Conservation (phyloP, 1,284 basidiomycete genomes). For the Microbotryomycetes sp. region DNA sequence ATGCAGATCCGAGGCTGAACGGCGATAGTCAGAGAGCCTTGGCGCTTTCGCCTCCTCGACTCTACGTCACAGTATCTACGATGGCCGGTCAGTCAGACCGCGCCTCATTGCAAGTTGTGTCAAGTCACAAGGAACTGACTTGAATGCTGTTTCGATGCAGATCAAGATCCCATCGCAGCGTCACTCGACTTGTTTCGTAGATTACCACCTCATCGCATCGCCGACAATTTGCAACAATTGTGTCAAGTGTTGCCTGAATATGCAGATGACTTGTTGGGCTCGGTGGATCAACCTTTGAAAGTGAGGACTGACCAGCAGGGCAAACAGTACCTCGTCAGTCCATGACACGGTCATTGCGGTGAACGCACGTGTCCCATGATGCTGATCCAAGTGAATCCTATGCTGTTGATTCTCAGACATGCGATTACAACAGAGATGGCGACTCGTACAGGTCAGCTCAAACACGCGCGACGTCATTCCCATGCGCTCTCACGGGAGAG, state of each 20-base stretch:
- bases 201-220: conserved; percentile 83
- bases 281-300: conserved; percentile 89
- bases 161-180: conserved; percentile 44
- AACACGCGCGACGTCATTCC: background rate
- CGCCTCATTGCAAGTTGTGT: too few species aligned
- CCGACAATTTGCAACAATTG: conserved; percentile 78
- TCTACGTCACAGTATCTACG: too few species aligned
- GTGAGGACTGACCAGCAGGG: conserved; percentile 72
- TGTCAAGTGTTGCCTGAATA: conserved; percentile 59
- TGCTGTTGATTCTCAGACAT: conserved; percentile 10
- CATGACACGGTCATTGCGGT: background rate
- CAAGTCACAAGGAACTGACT: too few species aligned
- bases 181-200: conserved; percentile 95
- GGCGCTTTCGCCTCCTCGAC: too few species aligned
- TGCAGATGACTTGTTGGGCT: conserved; percentile 88
- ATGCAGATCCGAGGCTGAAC: too few species aligned
- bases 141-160: background rate
- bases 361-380: background rate
- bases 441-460: conserved; percentile 75
- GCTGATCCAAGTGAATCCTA: background rate
- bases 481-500: background rate
- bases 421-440: conserved; percentile 93
- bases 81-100: too few species aligned
- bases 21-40: too few species aligned
- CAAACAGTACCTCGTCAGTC: conserved; percentile 82